Base-by-base conservation (phyloP, 306 rosid species). In the Datisca glomerata region DNA sequence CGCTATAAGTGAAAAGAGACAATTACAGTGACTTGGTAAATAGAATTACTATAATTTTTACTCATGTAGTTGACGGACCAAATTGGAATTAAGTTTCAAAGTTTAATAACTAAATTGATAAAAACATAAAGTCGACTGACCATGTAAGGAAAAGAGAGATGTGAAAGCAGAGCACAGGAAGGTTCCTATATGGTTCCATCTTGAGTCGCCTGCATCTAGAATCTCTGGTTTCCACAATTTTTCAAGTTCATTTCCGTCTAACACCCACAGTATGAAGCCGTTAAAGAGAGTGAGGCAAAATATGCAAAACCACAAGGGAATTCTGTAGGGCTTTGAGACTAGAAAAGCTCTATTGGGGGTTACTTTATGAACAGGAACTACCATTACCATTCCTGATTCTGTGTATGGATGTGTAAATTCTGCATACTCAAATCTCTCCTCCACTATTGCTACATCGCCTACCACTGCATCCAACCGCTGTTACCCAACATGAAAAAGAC, bases 241-340 rank as follows among this genome's bases (percentile, higher is more conserved):
- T 15, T 67, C 54, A 32, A 41, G 22, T 23, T 63, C 48, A 15
- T 43, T 49, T 46, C 63, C 53, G 24, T 67, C 79, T 32, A 72
- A 45, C 37, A 72, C 7, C 74, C 79, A 67, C 2, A 67, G 29
- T 7, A 63, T 67, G 46, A 72, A 58, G 24, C 68, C 79, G 42
- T 59, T 72, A 55, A 58, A 67, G 55, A 58, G 16, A 55, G n/a
- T 21, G 14, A 67, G 37, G 32, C 12, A 55, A 19, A 24, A 56
- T 34, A 59, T 63, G 3, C 63, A n/a, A 15, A 23, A 13, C 74
- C 79, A 67, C 68, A 72, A 49, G 38, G 59, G 12, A 21, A 33
- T 35, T 42, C 74, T 72, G 27, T 54, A 67, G 33, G 79, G 74
- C 55, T 46, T 67, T 52, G 63, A 12, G 41, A 72, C 59, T 32